Percentiles rank a stretch among this genome's conserved stretches.
Conservation (phyloP, 2,329 filamentous ascomycete species). For the Talaromyces sp. region DNA sequence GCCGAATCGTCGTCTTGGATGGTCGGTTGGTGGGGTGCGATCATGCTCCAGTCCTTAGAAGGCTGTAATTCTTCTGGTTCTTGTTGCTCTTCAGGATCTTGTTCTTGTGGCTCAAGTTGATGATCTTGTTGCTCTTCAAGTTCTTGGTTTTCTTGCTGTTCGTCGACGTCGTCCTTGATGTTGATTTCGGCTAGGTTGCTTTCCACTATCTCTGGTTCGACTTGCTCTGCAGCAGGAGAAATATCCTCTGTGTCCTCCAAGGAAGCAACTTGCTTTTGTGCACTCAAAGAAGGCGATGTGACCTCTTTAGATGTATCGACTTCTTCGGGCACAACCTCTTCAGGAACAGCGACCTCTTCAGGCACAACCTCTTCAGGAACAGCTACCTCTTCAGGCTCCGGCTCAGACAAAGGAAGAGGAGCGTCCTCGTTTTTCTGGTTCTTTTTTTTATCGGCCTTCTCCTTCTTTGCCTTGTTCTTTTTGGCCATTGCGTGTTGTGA, state of each 20-base stretch:
- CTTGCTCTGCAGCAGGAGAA: slow-evolving; percentile 2
- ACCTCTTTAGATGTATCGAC: background rate
- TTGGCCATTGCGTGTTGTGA: slow-evolving; percentile 11
- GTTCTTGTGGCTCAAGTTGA: background rate
- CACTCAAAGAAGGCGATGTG: background rate
- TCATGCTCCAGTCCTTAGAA: slow-evolving; percentile 9
- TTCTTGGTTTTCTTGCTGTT: background rate
- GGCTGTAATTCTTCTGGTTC: background rate
- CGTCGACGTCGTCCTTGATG: background rate
- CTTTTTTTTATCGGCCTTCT: slow-evolving; percentile 19
- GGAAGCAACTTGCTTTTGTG: background rate
- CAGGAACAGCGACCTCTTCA: background rate
- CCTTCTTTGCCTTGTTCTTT: slow-evolving; percentile 20
- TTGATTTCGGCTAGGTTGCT: background rate
- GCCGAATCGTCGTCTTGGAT: slow-evolving; percentile 12
- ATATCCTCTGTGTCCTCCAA: background rate
- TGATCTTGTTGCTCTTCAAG: background rate
- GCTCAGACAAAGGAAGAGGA: background rate
- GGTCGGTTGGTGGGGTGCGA: slow-evolving; percentile 13
- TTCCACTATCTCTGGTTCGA: slow-evolving; percentile 6
- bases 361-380: background rate
- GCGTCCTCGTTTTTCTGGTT: slow-evolving; percentile 13
- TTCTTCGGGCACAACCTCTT: background rate
- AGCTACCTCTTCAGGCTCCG: background rate
- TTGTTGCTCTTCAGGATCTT: background rate